Evolutionary conservation across 106 monocot genomes (phyloP), one percentile per base, ranked within the genome.

Genomic region (Posidonia australis): DNA sequence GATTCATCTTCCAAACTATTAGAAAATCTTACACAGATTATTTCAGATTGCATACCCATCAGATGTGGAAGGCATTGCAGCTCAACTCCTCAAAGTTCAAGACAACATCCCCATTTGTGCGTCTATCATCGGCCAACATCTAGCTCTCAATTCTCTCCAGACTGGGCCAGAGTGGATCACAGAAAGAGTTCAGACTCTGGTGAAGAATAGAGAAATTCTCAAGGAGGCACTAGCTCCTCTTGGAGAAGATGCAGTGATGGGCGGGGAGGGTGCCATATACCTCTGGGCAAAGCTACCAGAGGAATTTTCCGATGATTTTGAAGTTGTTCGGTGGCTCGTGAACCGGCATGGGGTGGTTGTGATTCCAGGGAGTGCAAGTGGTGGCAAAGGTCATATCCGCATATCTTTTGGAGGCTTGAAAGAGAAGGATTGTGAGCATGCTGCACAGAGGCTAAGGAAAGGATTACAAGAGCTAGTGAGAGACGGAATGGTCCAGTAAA

Each of bases 91-190:
- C 21, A 98, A 98, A 83, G 77, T 91, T 44, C 98, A 98, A 73
- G 98, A 98, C 60, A 91, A 91, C 73, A 98, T 98, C 53, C 98
- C 98, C 14, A 98, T 98, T 48, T 98, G 98, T 55, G 91, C 98
- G n/a, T 83, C 98, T 11, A 76, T 98, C 36, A 85, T 98, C 13
- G 77, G 91, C 18, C 98, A 98, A 47, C 84, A 67, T 46, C 68
- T 98, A 14, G 98, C 98, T 21, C 91, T 91, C 44, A 69, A 77
- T 58, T 82, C 91, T 1, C 67, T 98, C 23, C 65, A 91, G 65
- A 68, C 48, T 0, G 98, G 98, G 1, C 82, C 82, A 5, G 76
- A 85, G 49, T 88, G 87, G 87, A 83, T 98, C 17, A 64, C 32
- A 51, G 87, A 84, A 55, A 70, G 80, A 41, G 87, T 91, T 1